Percentiles rank a stretch among this genome's conserved stretches.
phyloP scores from a whole-genome alignment of 2,329 filamentous ascomycete genomes.

The Trichoderma afroharzianum region DNA sequence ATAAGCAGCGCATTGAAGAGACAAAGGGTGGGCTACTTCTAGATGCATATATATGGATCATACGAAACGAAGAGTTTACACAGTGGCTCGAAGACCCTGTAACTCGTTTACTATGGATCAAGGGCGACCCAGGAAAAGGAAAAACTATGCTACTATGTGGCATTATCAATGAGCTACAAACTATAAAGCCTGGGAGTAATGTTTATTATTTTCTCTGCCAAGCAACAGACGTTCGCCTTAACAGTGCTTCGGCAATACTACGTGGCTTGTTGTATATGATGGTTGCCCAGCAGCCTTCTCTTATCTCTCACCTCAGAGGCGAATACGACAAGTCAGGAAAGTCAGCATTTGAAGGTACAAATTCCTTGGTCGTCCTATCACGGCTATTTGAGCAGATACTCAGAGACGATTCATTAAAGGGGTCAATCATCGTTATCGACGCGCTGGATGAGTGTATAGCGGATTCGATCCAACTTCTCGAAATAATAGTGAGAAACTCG shows the following conservation, averaged over 20 bases:
- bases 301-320: accelerated
- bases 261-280: not conserved
- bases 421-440: not conserved
- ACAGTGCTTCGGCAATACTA: not conserved
- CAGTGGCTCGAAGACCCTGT: not conserved
- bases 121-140: not conserved
- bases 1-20: not conserved
- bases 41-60: not conserved
- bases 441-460: not conserved
- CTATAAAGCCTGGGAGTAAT: too few relatives aligned
- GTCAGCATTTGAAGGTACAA: not conserved
- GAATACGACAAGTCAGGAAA: not conserved
- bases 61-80: not conserved
- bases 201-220: not conserved
- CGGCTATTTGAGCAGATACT: not conserved
- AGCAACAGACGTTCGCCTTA: not conserved
- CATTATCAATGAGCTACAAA: not conserved
- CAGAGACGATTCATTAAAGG: not conserved
- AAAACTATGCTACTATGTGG: not conserved
- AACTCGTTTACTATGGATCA: not conserved
- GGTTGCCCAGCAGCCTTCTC: accelerated
- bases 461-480: not conserved
- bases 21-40: not conserved
- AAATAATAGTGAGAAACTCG: not conserved
- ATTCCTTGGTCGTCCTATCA: not conserved